phyloP scores from a whole-genome alignment of 805 yeast species.

The Lipomyces anomalus region DNA sequence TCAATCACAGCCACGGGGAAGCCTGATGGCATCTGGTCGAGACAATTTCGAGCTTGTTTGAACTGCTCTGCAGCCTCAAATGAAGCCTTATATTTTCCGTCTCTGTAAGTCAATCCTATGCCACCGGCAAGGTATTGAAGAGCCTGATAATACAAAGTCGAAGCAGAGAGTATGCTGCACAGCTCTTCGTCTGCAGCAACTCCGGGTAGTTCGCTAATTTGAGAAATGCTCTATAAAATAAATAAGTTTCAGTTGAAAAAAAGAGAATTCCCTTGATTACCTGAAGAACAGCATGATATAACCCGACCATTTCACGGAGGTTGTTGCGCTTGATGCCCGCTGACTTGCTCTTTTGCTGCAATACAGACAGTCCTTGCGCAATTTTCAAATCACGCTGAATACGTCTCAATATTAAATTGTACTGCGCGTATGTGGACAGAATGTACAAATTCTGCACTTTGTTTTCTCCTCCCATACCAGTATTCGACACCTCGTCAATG shows the following conservation, averaged over 20 bases:
- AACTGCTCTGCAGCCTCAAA: too few relatives aligned
- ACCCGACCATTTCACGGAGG: slow-evolving; percentile 37
- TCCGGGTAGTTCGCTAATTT: slow-evolving; percentile 80
- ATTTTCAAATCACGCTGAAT: slow-evolving; percentile 64
- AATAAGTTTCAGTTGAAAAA: too few relatives aligned
- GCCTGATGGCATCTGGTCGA: too few relatives aligned
- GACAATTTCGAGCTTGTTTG: too few relatives aligned
- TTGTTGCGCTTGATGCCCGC: slow-evolving; percentile 10
- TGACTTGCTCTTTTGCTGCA: background rate
- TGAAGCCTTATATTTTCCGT: too few relatives aligned
- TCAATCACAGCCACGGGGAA: too few relatives aligned
- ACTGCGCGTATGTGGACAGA: slow-evolving; percentile 67
- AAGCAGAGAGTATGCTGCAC: slow-evolving; percentile 45
- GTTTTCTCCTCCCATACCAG: slow-evolving; percentile 40
- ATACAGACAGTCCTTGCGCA: slow-evolving; percentile 14
- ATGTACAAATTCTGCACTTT: slow-evolving; percentile 63
- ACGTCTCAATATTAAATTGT: slow-evolving; percentile 57
- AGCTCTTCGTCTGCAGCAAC: slow-evolving; percentile 79
- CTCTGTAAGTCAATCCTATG: slow-evolving; percentile 27
- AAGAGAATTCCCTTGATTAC: too few relatives aligned
- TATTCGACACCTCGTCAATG: slow-evolving; percentile 30
- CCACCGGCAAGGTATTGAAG: slow-evolving; percentile 37
- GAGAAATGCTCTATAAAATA: slow-evolving; percentile 50
- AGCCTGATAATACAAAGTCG: slow-evolving; percentile 46
- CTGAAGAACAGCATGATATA: slow-evolving; percentile 48